phyloP scores from a whole-genome alignment of 164 flowering plant species.

The Stephania yunnanensis region DNA sequence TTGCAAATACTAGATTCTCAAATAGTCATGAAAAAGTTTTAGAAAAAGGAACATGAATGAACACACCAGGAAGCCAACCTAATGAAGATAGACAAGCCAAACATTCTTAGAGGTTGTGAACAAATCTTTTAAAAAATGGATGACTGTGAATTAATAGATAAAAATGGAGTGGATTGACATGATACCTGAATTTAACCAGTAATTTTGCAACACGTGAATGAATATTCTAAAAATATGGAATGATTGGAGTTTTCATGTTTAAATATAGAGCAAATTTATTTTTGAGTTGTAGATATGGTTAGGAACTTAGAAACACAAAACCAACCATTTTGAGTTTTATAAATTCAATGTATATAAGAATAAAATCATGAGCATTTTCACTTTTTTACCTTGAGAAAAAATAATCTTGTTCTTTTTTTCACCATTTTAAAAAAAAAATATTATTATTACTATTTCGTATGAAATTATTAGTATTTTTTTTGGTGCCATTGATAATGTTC shows the following conservation, averaged over 20 bases:
- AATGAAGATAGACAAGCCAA: conserved; percentile 2
- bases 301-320: too few relatives aligned
- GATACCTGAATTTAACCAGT: conserved; percentile 5
- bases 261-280: neutral
- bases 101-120: neutral
- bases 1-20: neutral
- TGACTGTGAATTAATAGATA: conserved; percentile 3
- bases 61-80: conserved; percentile 1
- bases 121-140: neutral
- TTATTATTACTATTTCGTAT: too few relatives aligned
- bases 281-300: neutral
- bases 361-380: too few relatives aligned
- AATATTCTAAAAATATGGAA: neutral
- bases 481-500: too few relatives aligned
- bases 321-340: too few relatives aligned
- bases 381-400: too few relatives aligned
- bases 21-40: neutral
- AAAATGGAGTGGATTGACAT: conserved; percentile 8
- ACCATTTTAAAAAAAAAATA: too few relatives aligned
- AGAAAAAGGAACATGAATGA: conserved; percentile 6
- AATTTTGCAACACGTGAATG: conserved; percentile 12
- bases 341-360: too few relatives aligned
- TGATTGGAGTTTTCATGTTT: neutral
- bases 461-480: too few relatives aligned
- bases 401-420: too few relatives aligned